Percentiles rank a stretch among this genome's conserved stretches.
Conservation (phyloP, 2,329 filamentous ascomycete species). For the Sclerotinia nivalis region DNA sequence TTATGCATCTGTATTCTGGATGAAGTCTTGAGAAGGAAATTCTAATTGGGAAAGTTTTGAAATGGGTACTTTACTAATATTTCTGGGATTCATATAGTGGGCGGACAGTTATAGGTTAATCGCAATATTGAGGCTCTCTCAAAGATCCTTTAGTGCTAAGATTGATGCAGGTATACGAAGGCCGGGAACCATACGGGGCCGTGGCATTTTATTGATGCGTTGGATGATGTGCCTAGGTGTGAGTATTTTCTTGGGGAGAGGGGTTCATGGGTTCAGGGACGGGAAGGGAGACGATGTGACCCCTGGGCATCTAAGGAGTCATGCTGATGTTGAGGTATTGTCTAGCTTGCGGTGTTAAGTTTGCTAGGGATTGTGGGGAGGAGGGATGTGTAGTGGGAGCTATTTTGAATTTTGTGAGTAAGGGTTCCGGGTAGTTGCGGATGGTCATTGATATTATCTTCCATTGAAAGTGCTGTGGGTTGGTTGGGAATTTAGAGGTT, state of each 20-base stretch:
- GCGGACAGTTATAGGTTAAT: conserved; percentile 51
- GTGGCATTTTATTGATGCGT: conserved; percentile 70
- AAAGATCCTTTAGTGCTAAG: neutral
- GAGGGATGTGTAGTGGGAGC: conserved; percentile 60
- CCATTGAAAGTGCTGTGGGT: neutral
- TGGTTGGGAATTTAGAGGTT: neutral
- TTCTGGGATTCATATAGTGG: conserved; percentile 46
- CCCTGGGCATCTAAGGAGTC: neutral
- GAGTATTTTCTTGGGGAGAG: neutral
- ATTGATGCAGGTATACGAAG: conserved; percentile 56
- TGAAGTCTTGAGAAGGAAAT: neutral
- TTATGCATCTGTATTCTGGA: too few relatives aligned
- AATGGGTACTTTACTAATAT: neutral
- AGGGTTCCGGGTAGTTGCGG: neutral
- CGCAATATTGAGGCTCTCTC: too few relatives aligned
- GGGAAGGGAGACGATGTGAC: neutral
- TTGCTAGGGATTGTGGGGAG: conserved; percentile 61
- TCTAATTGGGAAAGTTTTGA: too few relatives aligned
- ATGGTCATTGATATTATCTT: neutral
- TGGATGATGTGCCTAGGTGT: conserved; percentile 57
- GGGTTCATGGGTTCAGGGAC: too few relatives aligned
- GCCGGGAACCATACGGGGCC: conserved; percentile 62
- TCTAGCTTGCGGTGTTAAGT: conserved; percentile 55
- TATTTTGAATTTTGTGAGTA: conserved; percentile 40
- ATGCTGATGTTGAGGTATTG: neutral